Percentiles rank a stretch among this genome's conserved stretches.
Evolutionary conservation across 2,329 filamentous ascomycete species (phyloP).

Genomic region (Coniella vitis): DNA sequence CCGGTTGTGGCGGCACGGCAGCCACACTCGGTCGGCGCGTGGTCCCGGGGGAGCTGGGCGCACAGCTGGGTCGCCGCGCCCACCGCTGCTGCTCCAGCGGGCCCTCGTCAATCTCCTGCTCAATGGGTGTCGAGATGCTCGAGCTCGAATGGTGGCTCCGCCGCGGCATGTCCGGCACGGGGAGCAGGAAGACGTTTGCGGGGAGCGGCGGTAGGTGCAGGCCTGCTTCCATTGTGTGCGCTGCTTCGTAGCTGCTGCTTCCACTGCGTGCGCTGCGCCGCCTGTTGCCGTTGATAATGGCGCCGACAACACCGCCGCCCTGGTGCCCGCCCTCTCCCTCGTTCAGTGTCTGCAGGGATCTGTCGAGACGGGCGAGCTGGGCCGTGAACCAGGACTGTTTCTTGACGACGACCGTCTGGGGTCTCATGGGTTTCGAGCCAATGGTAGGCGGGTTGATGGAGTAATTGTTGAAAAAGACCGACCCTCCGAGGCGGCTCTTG

Average conservation of each 20-base stretch:
- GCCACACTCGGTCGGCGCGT: background rate
- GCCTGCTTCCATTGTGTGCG: background rate
- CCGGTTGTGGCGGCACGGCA: background rate
- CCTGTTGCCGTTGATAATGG: background rate
- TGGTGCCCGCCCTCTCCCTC: constrained; percentile 3
- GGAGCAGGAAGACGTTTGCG: background rate
- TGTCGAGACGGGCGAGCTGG: constrained; percentile 12
- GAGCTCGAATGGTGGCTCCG: constrained; percentile 6
- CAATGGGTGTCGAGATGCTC: constrained; percentile 7
- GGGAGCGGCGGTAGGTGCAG: constrained; percentile 1
- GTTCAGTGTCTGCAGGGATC: constrained; percentile 8
- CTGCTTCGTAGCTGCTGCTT: background rate
- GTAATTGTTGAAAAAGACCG: background rate
- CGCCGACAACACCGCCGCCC: background rate
- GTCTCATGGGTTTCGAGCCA: constrained; percentile 10
- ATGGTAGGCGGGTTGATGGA: constrained; percentile 8
- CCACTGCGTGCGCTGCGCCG: background rate
- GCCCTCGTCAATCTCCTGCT: constrained; percentile 8
- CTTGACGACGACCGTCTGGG: background rate
- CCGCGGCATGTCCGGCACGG: constrained; percentile 1
- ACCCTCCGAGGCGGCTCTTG: background rate
- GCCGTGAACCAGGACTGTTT: constrained; percentile 14
- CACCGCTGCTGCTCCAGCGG: constrained; percentile 4
- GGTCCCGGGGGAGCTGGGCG: background rate
- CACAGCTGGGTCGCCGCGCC: background rate